These are phyloP conservation scores for Suillus brevipes DNA, from an alignment of 768 basidiomycete genomes.

Conservation along the genomic window DNA sequence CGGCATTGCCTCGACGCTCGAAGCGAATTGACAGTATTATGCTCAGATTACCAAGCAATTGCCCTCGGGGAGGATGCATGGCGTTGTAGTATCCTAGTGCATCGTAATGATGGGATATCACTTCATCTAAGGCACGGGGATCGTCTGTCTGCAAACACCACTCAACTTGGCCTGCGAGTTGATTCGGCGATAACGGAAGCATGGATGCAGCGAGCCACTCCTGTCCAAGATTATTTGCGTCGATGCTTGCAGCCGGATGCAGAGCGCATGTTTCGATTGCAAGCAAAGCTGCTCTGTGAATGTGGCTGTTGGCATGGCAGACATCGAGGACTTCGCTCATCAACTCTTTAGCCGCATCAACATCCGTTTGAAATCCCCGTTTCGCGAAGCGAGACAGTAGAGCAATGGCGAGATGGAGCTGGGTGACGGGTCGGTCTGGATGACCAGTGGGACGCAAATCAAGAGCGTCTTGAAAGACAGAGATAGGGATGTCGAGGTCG, in stretches of 20 bases:
- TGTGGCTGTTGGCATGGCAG: background rate
- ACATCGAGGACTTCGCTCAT: background rate
- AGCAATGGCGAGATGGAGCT: background rate
- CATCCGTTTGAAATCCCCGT: background rate
- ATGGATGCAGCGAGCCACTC: background rate
- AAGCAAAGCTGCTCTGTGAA: background rate
- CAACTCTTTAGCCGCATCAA: background rate
- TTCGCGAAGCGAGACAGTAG: background rate
- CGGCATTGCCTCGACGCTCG: background rate
- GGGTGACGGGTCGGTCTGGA: background rate
- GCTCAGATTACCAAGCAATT: background rate
- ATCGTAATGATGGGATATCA: background rate
- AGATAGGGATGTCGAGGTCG: background rate
- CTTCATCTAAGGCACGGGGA: background rate
- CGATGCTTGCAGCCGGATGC: background rate
- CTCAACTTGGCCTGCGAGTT: background rate
- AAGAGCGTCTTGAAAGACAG: background rate
- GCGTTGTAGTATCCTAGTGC: background rate
- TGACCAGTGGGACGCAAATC: background rate
- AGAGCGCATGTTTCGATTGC: background rate
- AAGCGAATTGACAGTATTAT: rapidly evolving
- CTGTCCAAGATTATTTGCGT: background rate
- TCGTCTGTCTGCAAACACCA: background rate
- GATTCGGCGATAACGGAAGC: background rate
- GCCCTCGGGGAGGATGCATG: background rate